Base-by-base conservation (phyloP, 1,284 basidiomycete genomes). In the Serendipita sp. region DNA sequence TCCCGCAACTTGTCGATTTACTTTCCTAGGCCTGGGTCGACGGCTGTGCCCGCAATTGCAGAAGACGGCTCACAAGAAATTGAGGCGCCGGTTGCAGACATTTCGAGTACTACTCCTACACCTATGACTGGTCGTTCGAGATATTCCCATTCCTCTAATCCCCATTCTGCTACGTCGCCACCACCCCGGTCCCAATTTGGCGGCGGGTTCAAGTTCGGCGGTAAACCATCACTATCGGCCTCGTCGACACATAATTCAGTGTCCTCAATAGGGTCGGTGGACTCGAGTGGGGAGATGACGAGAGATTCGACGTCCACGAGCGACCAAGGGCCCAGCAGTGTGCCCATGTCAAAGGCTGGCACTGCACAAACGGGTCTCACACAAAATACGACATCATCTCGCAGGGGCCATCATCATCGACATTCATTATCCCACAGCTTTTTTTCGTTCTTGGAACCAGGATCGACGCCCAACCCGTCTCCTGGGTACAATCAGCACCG, bases 341-440 rank as follows among this genome's bases (percentile, higher is more conserved):
- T 43, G 64, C 64, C 67, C 26, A 64, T 60, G n/a, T 61, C 61
- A 3, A 62, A 60, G 32, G 62, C 61, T 22, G 50, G 65, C 12
- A 70, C 62, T 62, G 62, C 72, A 0, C 64, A 72, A 3, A 70
- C 72, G 2, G 22, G 22, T 22, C 22, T 22, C 1, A 22, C 22
- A 22, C 22, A 22, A 22, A 67, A 70, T 4, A 74, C 74, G 43
- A 71, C 73, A 15, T 71, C 78, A 26, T 76, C 80, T 17, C 78
- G 87, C 42, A 76, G 87, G 62, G 90, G 90, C 0, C 91, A 93
- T 70, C 91, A 93, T 73, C 93, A 96, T 70, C 90, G 92, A 70
- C 93, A 95, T 73, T 96, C 92, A 0, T 73, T 94, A 29, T 95
- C 92, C 0, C 93, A 95, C 73, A 93, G 91, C 71, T 93, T 95